phyloP scores from a whole-genome alignment of 2,329 filamentous ascomycete species.

The Lecanicillium sp. region DNA sequence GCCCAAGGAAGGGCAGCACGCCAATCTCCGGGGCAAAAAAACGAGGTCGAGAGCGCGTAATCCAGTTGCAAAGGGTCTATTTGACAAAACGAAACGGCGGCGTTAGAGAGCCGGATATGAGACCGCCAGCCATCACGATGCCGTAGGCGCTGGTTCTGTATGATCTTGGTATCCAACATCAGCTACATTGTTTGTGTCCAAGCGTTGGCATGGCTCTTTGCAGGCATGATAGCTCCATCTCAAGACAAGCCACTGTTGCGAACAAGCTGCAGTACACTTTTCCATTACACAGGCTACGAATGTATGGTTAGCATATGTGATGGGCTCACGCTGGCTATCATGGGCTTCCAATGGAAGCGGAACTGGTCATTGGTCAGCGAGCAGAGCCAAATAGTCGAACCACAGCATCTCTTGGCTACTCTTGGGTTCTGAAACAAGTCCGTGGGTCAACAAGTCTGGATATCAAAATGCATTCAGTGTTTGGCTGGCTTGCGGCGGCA shows the following conservation, averaged over 20 bases:
- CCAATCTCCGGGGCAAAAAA: too few relatives aligned
- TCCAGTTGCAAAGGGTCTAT: too few relatives aligned
- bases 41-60: too few relatives aligned
- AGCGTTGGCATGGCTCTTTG: conserved; percentile 48
- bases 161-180: conserved; percentile 41
- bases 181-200: conserved; percentile 49
- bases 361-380: too few relatives aligned
- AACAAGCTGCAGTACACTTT: conserved; percentile 40
- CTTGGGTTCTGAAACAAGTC: conserved; percentile 54
- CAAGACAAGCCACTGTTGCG: too few relatives aligned
- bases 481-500: conserved; percentile 46
- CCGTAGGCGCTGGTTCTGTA: conserved; percentile 40
- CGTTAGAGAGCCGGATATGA: conserved; percentile 54
- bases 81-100: conserved; percentile 48
- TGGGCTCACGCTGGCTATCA: conserved; percentile 48
- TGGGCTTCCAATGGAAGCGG: conserved; percentile 51
- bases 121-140: conserved; percentile 47
- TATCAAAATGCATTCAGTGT: conserved; percentile 47
- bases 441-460: conserved; percentile 46
- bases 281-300: conserved; percentile 51
- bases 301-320: conserved; percentile 50
- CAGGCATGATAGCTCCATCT: conserved; percentile 31
- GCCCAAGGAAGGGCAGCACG: too few relatives aligned
- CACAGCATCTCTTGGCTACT: conserved; percentile 48
- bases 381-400: too few relatives aligned